Percentiles rank a stretch among this genome's conserved stretches.
These are phyloP conservation scores for Austroboletus festivus DNA, from an alignment of 768 basidiomycete species.

Conservation along the genomic window DNA sequence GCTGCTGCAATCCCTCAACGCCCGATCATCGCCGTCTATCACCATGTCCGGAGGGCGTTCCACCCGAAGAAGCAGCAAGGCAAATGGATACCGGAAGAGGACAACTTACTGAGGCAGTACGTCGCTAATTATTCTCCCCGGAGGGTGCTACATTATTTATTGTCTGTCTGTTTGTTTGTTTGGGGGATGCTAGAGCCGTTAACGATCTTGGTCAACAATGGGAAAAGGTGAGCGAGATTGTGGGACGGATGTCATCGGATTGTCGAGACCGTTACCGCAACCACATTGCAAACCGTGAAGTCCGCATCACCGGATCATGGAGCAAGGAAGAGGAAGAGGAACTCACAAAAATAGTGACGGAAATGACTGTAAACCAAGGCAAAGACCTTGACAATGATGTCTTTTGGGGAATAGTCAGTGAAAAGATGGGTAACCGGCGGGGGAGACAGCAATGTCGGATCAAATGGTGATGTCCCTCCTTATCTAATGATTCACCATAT, in stretches of 20 bases:
- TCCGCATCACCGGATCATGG: constrained; percentile 68
- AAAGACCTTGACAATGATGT: constrained; percentile 74
- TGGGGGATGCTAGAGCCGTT: constrained; percentile 55
- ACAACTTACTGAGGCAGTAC: constrained; percentile 59
- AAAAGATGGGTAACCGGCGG: constrained; percentile 72
- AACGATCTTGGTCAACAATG: constrained; percentile 69
- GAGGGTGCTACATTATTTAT: constrained; percentile 4
- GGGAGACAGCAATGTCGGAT: constrained; percentile 83
- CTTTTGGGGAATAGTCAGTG: constrained; percentile 78
- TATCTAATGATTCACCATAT: not conserved
- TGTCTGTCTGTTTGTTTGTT: no score
- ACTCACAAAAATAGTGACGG: constrained; percentile 69
- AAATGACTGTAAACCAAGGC: constrained; percentile 71
- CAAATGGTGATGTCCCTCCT: constrained; percentile 60
- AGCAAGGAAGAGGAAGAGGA: constrained; percentile 76
- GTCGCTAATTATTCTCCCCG: constrained; percentile 19
- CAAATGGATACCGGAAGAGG: constrained; percentile 66
- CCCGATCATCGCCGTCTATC: constrained; percentile 81
- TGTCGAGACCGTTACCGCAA: constrained; percentile 87
- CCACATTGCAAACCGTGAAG: constrained; percentile 66
- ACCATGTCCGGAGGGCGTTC: constrained; percentile 66
- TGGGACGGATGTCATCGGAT: constrained; percentile 75
- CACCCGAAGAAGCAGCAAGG: constrained; percentile 73
- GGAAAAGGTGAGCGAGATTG: constrained; percentile 69
- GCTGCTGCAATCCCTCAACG: constrained; percentile 70